These are phyloP conservation scores for Hsuehochloa calcarea DNA, from an alignment of 176 grass and related monocot species.

Conservation along the genomic window DNA sequence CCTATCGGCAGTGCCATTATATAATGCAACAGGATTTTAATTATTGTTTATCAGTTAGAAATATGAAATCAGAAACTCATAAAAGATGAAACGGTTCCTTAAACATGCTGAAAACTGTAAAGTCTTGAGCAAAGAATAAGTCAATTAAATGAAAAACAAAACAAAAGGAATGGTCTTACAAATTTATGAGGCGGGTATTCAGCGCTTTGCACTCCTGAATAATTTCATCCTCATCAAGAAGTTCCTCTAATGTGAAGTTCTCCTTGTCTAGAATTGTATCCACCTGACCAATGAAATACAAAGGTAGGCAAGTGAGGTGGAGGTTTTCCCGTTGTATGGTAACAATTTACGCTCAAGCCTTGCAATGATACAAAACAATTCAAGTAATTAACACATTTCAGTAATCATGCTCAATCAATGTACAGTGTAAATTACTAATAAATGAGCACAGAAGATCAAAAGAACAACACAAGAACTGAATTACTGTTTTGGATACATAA, in stretches of 20 bases:
- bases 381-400: background rate
- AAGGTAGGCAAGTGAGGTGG: background rate
- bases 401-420: background rate
- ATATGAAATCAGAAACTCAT: background rate
- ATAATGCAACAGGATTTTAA: background rate
- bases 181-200: constrained; percentile 87
- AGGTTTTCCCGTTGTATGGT: background rate
- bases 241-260: constrained; percentile 83
- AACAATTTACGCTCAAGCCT: background rate
- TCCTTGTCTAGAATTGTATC: constrained; percentile 91
- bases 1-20: background rate
- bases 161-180: constrained; percentile 37
- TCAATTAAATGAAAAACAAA: background rate
- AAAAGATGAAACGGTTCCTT: background rate
- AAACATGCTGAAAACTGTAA: background rate
- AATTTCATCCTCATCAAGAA: constrained; percentile 92
- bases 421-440: background rate
- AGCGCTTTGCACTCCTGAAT: constrained; percentile 98
- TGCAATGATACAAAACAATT: background rate
- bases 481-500: background rate
- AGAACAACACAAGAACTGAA: background rate
- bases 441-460: background rate
- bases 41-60: background rate
- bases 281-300: constrained; percentile 52
- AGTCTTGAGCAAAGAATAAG: background rate